Base-by-base conservation (phyloP, 2,329 filamentous ascomycete genomes). In the Aspergillus proliferans region DNA sequence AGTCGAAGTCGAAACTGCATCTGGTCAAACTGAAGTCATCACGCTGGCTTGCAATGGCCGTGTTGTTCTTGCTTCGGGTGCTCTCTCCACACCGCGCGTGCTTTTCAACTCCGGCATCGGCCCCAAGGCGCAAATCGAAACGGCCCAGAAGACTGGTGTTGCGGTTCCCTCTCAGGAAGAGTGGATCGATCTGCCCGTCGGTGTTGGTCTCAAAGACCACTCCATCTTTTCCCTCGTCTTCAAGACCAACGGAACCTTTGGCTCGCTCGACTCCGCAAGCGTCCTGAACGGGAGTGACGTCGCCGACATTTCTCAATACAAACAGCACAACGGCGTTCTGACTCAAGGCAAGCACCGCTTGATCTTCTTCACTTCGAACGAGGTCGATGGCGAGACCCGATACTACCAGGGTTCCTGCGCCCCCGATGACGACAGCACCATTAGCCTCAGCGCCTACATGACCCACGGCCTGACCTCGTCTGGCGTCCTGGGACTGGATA, bases 51-150 rank as follows among this genome's bases (percentile, higher is more conserved):
- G 74, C 4, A 66, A 76, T 10, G 85, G 86, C 8, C 79, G 83
- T 46, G 84, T 88, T 41, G 79, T 88, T 56, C 70, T 88, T 28
- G 79, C 85, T 15, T 80, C 83, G 1, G 86, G 86, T 43, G 73
- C 84, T 1, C 86, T 88, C 53, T 83, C 83, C n/a, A 83, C 83
- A 2, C 75, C 84, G 12, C 86, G 86, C 67, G 71, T 89, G 43
- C 76, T 88, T 2, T 75, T 87, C 67, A 77, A 84, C 60, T 85
- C 81, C 69, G 83, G 85, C 56, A 88, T 86, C 54, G 86, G 85
- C 4, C 83, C 83, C 19, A 66, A 67, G 46, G 71, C 70, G 41
- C 72, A 76, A 60, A 71, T 77, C 42, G 64, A 64, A 40, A 62
- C 69, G 21, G 76, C 77, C 36, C 67, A 72, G 60, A 64, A 62